Percentiles rank a stretch among this genome's conserved stretches.
These are phyloP conservation scores for Fomitopsis schrenkii DNA, from an alignment of 1,284 basidiomycete species.

Conservation along the genomic window DNA sequence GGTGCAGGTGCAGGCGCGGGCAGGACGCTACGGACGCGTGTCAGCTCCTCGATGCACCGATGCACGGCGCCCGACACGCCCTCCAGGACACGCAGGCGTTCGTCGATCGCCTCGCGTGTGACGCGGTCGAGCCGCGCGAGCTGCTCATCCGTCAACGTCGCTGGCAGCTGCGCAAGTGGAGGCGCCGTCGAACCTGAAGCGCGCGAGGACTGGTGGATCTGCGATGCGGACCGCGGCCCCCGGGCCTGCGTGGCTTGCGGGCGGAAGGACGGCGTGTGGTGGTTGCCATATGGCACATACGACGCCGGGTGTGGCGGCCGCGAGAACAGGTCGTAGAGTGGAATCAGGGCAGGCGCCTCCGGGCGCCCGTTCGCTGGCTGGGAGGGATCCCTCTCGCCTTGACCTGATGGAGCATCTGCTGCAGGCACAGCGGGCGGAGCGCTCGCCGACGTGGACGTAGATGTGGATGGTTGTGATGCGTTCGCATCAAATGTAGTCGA, in stretches of 20 bases:
- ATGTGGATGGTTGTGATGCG: not conserved
- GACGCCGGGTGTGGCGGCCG: not conserved
- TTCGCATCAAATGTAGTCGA: not conserved
- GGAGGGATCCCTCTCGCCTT: not conserved
- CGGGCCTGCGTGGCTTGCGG: not conserved
- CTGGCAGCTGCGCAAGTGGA: slow-evolving; percentile 36
- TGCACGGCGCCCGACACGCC: slow-evolving; percentile 67
- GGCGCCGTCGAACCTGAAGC: slow-evolving; percentile 3
- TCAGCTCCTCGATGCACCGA: slow-evolving; percentile 73
- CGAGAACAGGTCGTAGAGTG: slow-evolving; percentile 35
- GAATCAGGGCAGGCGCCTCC: slow-evolving; percentile 39
- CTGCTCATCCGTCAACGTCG: slow-evolving; percentile 54
- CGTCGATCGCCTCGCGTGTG: slow-evolving; percentile 78
- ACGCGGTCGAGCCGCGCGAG: slow-evolving; percentile 55
- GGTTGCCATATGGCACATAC: not conserved
- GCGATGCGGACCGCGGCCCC: not conserved
- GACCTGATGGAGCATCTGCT: not conserved
- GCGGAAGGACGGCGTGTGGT: not conserved
- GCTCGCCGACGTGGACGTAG: not conserved
- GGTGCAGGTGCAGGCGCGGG: slow-evolving; percentile 30
- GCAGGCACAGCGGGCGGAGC: not conserved
- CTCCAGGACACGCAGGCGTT: slow-evolving; percentile 73
- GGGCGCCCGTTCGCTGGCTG: slow-evolving; percentile 11
- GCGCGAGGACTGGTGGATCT: not conserved
- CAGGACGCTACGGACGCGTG: slow-evolving; percentile 66